A percentile compares a stretch with the other conserved stretches of the same genome.
phyloP scores from a whole-genome alignment of 2,329 filamentous ascomycete genomes.

The Colletotrichum tanaceti region DNA sequence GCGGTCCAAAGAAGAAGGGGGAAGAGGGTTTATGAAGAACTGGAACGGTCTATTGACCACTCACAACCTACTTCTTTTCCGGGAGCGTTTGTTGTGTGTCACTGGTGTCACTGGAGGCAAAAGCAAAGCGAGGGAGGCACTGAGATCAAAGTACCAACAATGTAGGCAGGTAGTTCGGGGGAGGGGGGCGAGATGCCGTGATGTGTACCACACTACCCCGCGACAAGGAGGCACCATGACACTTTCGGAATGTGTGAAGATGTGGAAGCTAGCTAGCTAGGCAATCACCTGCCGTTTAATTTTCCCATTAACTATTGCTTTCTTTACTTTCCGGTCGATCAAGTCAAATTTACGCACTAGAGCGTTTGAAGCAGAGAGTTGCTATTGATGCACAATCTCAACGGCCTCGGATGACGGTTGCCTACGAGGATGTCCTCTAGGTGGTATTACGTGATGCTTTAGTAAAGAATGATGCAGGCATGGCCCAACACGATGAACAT shows the following conservation, averaged over 20 bases:
- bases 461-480: background rate
- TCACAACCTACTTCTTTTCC: background rate
- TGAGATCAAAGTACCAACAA: background rate
- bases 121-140: constrained; percentile 6
- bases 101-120: constrained; percentile 3
- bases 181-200: background rate
- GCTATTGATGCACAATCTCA: background rate
- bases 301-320: background rate
- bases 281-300: background rate
- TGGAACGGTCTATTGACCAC: background rate
- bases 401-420: background rate
- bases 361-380: background rate
- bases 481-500: background rate
- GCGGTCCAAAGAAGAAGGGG: background rate
- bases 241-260: background rate
- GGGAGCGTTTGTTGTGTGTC: constrained; percentile 8
- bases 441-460: background rate
- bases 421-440: background rate
- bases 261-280: background rate
- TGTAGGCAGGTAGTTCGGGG: background rate
- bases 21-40: background rate
- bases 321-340: background rate
- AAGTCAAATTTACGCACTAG: background rate
- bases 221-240: background rate
- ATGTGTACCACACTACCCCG: background rate